phyloP scores from a whole-genome alignment of 2,329 filamentous ascomycete genomes.

The Sphaerulina populicola region DNA sequence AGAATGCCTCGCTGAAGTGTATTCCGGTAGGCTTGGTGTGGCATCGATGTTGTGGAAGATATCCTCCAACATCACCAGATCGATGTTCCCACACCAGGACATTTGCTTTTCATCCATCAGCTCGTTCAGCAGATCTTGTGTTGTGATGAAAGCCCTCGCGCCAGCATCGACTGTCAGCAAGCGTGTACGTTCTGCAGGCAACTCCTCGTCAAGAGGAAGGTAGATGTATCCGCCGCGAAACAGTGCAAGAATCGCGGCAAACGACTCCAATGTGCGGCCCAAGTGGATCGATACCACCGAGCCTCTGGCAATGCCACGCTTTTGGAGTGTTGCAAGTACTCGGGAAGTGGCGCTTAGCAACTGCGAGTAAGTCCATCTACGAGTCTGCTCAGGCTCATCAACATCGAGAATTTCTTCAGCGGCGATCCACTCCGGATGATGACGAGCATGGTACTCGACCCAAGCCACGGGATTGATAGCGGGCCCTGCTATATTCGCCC shows the following conservation, averaged over 20 bases:
- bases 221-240: conserved; percentile 9
- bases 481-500: not conserved
- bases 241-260: conserved; percentile 8
- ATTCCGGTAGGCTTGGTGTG: not conserved
- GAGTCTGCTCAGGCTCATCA: conserved; percentile 1
- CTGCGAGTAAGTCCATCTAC: conserved; percentile 1
- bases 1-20: not conserved
- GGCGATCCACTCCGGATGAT: conserved; percentile 10
- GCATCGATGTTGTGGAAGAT: not conserved
- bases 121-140: conserved; percentile 5
- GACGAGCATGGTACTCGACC: conserved; percentile 11
- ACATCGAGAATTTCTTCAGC: conserved; percentile 7
- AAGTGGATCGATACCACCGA: conserved; percentile 8
- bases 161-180: conserved; percentile 6
- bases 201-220: conserved; percentile 11
- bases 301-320: not conserved
- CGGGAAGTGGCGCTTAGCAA: not conserved
- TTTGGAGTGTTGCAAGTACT: not conserved
- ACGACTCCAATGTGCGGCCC: conserved; percentile 11
- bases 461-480: not conserved
- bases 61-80: not conserved
- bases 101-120: not conserved
- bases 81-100: not conserved
- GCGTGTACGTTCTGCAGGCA: conserved; percentile 10
- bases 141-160: conserved; percentile 5